phyloP scores from a whole-genome alignment of 148 eudicot genomes.

The Diospyros kaki region DNA sequence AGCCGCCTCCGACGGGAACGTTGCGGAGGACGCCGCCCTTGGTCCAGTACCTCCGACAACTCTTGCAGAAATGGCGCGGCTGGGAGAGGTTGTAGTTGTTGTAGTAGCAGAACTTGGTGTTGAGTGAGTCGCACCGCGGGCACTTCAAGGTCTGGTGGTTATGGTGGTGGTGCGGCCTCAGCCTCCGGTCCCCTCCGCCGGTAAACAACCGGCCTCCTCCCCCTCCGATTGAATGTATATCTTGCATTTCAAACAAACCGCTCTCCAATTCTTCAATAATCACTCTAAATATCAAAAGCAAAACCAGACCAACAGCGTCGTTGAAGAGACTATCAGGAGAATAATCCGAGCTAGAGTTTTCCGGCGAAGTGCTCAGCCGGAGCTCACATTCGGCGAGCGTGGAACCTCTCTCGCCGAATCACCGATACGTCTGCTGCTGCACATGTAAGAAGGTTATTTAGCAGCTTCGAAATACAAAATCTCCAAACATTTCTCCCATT shows the following conservation, averaged over 20 bases:
- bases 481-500: slow-evolving; percentile 1
- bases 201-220: slow-evolving; percentile 24
- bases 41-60: slow-evolving; percentile 67
- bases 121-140: slow-evolving; percentile 56
- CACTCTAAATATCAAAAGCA: background rate
- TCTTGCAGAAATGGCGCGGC: slow-evolving; percentile 65
- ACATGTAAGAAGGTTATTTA: background rate
- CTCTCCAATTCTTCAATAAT: background rate
- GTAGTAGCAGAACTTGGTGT: slow-evolving; percentile 69
- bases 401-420: background rate
- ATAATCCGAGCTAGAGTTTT: background rate
- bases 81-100: slow-evolving; percentile 74
- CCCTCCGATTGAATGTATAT: slow-evolving; percentile 28
- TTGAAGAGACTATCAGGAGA: no score
- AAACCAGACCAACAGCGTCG: no score
- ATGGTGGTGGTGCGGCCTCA: slow-evolving; percentile 30
- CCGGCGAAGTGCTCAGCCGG: background rate
- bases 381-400: background rate
- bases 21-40: slow-evolving; percentile 67
- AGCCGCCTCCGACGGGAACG: slow-evolving; percentile 71
- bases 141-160: slow-evolving; percentile 40
- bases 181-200: slow-evolving; percentile 28
- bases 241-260: slow-evolving; percentile 22
- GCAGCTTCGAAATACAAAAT: slow-evolving; percentile 2
- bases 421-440: background rate